phyloP scores from a whole-genome alignment of 2,329 filamentous ascomycete species.

The Apiospora malaysiana region DNA sequence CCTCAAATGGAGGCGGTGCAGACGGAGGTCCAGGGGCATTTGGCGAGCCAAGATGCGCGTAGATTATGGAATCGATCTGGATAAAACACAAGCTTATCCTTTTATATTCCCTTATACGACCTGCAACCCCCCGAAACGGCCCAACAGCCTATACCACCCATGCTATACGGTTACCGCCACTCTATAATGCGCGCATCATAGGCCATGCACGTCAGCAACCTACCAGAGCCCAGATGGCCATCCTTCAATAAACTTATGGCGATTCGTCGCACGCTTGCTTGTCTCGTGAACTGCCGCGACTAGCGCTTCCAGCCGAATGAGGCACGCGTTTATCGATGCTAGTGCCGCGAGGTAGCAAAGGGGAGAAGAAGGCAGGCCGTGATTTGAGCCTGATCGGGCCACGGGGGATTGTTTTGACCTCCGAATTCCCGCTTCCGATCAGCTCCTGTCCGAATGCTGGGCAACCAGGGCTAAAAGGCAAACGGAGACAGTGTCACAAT shows the following conservation, averaged over 20 bases:
- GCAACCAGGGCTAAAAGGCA: neutral
- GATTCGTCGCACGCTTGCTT: neutral
- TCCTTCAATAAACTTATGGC: neutral
- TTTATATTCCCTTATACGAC: constrained; percentile 13
- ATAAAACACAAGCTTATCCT: constrained; percentile 21
- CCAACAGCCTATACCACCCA: neutral
- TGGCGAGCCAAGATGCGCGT: constrained; percentile 3
- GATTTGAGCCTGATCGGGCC: neutral
- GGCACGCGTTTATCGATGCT: neutral
- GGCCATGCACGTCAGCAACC: neutral
- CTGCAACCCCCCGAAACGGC: neutral
- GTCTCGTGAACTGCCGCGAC: neutral
- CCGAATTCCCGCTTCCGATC: neutral
- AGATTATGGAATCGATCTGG: constrained; percentile 20
- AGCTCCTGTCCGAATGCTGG: neutral
- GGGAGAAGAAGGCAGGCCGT: neutral
- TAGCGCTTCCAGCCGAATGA: neutral
- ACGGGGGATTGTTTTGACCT: neutral
- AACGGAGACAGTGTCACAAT: neutral
- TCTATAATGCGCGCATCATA: neutral
- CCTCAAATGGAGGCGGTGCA: neutral
- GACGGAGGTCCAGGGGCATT: constrained; percentile 11
- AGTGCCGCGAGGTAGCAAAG: neutral
- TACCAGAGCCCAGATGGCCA: neutral
- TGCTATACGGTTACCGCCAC: neutral